Percentiles rank a stretch among this genome's conserved stretches.
These are phyloP conservation scores for Fremontodendron californicum DNA, from an alignment of 345 rosid species.

Conservation along the genomic window DNA sequence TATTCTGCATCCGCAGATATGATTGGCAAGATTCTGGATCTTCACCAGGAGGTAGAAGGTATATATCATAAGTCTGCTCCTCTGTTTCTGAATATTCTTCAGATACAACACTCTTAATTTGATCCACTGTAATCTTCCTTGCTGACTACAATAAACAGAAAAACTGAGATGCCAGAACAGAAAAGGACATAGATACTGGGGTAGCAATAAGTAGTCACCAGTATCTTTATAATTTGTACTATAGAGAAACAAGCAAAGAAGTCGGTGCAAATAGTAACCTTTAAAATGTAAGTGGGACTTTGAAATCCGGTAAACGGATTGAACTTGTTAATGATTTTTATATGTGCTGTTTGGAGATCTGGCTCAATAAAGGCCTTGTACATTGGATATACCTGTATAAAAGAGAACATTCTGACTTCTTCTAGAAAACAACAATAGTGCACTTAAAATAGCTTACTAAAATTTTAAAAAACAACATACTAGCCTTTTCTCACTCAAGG, in stretches of 20 bases:
- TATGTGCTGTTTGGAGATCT: slow-evolving; percentile 95
- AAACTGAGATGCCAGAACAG: slow-evolving; percentile 22
- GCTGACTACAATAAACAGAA: slow-evolving; percentile 60
- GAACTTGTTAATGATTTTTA: slow-evolving; percentile 85
- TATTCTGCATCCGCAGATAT: slow-evolving; percentile 94
- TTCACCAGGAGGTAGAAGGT: slow-evolving; percentile 99
- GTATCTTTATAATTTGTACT: background rate
- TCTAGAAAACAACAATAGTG: slow-evolving; percentile 11
- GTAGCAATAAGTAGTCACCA: background rate
- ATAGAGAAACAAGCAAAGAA: background rate
- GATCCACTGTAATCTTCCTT: slow-evolving; percentile 57
- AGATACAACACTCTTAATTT: slow-evolving; percentile 62
- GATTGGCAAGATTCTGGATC: slow-evolving; percentile 97
- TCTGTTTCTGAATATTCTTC: slow-evolving; percentile 62
- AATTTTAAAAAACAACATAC: background rate
- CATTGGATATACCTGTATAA: slow-evolving; percentile 92
- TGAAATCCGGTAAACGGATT: slow-evolving; percentile 98
- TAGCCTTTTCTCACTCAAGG: background rate
- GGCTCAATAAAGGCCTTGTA: slow-evolving; percentile 99
- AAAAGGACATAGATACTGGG: slow-evolving; percentile 13
- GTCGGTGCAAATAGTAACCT: slow-evolving; percentile 43
- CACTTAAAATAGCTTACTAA: background rate
- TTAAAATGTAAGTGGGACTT: slow-evolving; percentile 90
- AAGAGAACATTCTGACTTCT: slow-evolving; percentile 15
- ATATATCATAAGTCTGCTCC: slow-evolving; percentile 94